phyloP scores from a whole-genome alignment of 2,329 filamentous ascomycete species.

The Monilinia aucupariae region DNA sequence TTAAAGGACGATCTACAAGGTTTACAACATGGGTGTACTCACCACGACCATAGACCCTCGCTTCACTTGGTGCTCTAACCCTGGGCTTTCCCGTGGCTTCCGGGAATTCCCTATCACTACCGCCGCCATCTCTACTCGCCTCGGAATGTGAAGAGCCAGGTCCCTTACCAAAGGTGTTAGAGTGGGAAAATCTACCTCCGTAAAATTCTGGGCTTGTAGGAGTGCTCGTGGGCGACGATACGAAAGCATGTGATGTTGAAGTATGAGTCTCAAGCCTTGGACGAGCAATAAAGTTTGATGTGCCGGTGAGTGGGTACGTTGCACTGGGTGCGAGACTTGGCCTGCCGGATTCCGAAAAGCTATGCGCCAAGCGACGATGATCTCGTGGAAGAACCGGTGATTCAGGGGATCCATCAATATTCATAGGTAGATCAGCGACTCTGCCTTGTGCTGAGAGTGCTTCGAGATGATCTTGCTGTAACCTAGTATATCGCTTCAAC shows the following conservation, averaged over 20 bases:
- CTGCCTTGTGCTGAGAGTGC: not conserved
- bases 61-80: constrained; percentile 44
- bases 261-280: constrained; percentile 4
- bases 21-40: constrained; percentile 29
- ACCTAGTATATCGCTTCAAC: constrained; percentile 45
- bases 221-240: not conserved
- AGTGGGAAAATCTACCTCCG: constrained; percentile 11
- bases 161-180: not conserved
- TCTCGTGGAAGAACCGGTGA: not conserved
- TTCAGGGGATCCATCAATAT: constrained; percentile 5
- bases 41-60: constrained; percentile 52
- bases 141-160: constrained; percentile 13
- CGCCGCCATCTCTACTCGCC: constrained; percentile 6
- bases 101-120: constrained; percentile 24
- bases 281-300: constrained; percentile 3
- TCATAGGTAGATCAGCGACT: constrained; percentile 4
- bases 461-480: constrained; percentile 40
- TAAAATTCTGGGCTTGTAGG: constrained; percentile 8
- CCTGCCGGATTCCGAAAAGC: not conserved
- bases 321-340: not conserved
- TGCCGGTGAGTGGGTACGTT: not conserved
- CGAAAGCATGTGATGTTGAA: not conserved
- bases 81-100: constrained; percentile 41
- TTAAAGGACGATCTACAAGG: not conserved
- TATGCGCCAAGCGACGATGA: constrained; percentile 8